Percentiles rank a stretch among this genome's conserved stretches.
Evolutionary conservation across 768 basidiomycete species (phyloP).

Genomic region (Tylopilus rubrobrunneus): DNA sequence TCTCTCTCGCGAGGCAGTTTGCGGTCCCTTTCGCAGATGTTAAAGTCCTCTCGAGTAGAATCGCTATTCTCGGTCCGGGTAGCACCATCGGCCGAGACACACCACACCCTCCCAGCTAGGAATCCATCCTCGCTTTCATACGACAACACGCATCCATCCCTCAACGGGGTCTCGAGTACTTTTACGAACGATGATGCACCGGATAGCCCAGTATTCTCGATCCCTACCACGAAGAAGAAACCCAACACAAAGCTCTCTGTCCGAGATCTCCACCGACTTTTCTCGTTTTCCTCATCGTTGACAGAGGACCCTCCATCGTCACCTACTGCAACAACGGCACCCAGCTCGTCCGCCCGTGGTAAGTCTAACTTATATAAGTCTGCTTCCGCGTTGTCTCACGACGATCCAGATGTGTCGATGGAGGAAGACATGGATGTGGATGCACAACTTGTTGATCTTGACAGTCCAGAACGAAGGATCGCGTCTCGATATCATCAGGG

Average conservation of each 20-base stretch:
- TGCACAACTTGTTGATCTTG: constrained; percentile 17
- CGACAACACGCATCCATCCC: constrained; percentile 27
- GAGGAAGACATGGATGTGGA: constrained; percentile 16
- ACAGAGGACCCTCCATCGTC: constrained; percentile 4
- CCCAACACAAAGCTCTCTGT: constrained; percentile 33
- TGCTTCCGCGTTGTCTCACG: constrained; percentile 11
- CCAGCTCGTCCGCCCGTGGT: not conserved
- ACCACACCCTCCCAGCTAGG: not conserved
- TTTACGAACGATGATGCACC: constrained; percentile 7
- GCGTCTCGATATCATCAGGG: constrained; percentile 2
- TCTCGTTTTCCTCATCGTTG: constrained; percentile 26
- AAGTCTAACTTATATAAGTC: constrained; percentile 7
- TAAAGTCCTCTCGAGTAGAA: constrained; percentile 29
- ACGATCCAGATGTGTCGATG: constrained; percentile 15
- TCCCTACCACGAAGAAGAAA: constrained; percentile 29
- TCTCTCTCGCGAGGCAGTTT: constrained; percentile 24
- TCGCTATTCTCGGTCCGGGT: constrained; percentile 14
- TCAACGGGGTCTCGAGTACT: constrained; percentile 13
- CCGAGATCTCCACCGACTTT: constrained; percentile 34
- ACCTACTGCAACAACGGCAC: constrained; percentile 1
- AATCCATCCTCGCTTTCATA: constrained; percentile 11
- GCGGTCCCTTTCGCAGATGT: constrained; percentile 33
- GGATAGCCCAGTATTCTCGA: constrained; percentile 32
- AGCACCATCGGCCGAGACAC: constrained; percentile 22
- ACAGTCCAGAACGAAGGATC: constrained; percentile 16